phyloP scores from a whole-genome alignment of 441 rosid genomes.

The Adansonia gregorii region DNA sequence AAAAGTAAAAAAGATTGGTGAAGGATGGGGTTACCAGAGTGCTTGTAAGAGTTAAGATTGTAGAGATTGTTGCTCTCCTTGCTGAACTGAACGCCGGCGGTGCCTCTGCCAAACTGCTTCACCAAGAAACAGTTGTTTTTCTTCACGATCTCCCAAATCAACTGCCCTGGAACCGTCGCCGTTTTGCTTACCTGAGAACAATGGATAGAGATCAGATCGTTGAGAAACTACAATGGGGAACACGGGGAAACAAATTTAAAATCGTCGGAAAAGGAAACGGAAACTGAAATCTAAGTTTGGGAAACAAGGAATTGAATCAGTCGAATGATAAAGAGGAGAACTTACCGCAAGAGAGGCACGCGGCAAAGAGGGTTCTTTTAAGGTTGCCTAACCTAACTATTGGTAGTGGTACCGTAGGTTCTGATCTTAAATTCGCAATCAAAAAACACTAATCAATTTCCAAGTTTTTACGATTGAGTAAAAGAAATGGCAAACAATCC shows the following conservation, averaged over 20 bases:
- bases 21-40: slow-evolving; percentile 46
- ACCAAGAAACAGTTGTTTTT: slow-evolving; percentile 65
- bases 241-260: neutral
- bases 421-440: too few relatives aligned
- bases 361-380: neutral
- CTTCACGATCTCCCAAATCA: slow-evolving; percentile 76
- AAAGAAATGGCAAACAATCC: too few relatives aligned
- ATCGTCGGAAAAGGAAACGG: neutral
- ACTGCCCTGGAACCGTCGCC: slow-evolving; percentile 64
- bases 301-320: neutral
- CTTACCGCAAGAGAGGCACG: neutral
- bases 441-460: too few relatives aligned
- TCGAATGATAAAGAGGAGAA: neutral
- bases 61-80: slow-evolving; percentile 63
- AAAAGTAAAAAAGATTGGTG: neutral
- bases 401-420: too few relatives aligned
- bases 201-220: neutral
- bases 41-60: slow-evolving; percentile 69
- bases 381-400: neutral
- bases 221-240: neutral
- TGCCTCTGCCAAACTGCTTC: slow-evolving; percentile 64
- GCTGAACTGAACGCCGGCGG: slow-evolving; percentile 61
- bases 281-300: neutral
- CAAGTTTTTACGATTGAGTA: too few relatives aligned
- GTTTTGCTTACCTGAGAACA: slow-evolving; percentile 26